Conservation (phyloP, 768 basidiomycete species). For the Collybia mongolica region DNA sequence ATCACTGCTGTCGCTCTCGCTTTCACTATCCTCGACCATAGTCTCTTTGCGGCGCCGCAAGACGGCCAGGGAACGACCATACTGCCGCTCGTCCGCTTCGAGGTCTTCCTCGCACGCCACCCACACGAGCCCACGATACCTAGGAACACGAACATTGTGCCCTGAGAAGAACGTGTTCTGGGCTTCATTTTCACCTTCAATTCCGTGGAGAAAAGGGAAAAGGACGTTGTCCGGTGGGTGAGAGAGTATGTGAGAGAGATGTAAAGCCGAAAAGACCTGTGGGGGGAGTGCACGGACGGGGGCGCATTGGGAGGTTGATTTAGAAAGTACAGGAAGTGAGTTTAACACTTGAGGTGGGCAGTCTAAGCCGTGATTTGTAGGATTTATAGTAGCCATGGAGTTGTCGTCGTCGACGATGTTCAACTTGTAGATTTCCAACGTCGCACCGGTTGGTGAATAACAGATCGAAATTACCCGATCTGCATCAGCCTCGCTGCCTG, state of each 20-base stretch:
- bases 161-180: constrained; percentile 76
- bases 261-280: constrained; percentile 55
- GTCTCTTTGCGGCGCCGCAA: constrained; percentile 25
- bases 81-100: constrained; percentile 20
- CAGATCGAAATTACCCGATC: background rate
- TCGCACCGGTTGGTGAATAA: no score
- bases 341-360: no score
- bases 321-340: no score
- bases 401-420: no score
- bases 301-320: background rate
- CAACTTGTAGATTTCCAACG: no score
- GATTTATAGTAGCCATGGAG: no score
- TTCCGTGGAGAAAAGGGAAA: constrained; percentile 88
- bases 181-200: constrained; percentile 76
- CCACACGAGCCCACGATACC: constrained; percentile 79
- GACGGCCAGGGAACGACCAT: constrained; percentile 22
- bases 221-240: constrained; percentile 81
- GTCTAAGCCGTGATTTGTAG: no score
- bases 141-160: constrained; percentile 23
- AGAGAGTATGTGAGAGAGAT: constrained; percentile 58
- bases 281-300: constrained; percentile 29
- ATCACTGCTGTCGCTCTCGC: constrained; percentile 13
- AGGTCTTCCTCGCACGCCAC: constrained; percentile 77
- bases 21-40: constrained; percentile 17
- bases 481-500: background rate